These are phyloP conservation scores for Antitrichia curtipendula DNA, from an alignment of 225 moss, liverwort and hornwort genomes.

Conservation along the genomic window DNA sequence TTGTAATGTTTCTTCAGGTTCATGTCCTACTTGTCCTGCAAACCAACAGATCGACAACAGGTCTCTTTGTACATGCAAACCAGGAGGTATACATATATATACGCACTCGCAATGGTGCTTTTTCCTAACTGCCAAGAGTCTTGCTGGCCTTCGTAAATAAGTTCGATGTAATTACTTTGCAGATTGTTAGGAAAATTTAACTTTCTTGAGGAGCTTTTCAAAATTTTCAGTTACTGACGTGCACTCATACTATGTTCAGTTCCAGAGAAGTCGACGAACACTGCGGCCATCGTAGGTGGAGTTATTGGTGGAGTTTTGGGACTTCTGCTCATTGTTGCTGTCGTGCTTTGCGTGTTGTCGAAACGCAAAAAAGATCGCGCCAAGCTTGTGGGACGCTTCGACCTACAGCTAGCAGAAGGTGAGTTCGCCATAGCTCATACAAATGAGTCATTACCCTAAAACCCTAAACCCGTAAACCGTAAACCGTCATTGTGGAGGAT, in stretches of 20 bases:
- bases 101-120: background rate
- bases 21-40: conserved; percentile 16
- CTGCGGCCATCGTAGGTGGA: background rate
- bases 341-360: background rate
- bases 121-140: background rate
- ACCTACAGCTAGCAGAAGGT: conserved; percentile 26
- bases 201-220: background rate
- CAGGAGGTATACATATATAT: background rate
- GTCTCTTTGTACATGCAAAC: conserved; percentile 25
- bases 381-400: conserved; percentile 13
- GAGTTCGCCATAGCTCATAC: background rate
- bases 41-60: background rate
- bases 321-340: background rate
- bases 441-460: background rate
- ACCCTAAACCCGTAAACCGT: background rate
- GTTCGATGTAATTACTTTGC: background rate
- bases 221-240: background rate
- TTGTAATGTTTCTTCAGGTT: background rate
- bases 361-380: conserved; percentile 18
- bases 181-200: background rate
- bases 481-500: no score
- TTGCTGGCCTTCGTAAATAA: background rate
- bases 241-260: background rate
- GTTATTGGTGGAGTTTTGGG: background rate
- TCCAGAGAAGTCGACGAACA: background rate